Evolutionary conservation across 73 alveolate genomes (phyloP).

Genomic region (Urostyla sp.): DNA sequence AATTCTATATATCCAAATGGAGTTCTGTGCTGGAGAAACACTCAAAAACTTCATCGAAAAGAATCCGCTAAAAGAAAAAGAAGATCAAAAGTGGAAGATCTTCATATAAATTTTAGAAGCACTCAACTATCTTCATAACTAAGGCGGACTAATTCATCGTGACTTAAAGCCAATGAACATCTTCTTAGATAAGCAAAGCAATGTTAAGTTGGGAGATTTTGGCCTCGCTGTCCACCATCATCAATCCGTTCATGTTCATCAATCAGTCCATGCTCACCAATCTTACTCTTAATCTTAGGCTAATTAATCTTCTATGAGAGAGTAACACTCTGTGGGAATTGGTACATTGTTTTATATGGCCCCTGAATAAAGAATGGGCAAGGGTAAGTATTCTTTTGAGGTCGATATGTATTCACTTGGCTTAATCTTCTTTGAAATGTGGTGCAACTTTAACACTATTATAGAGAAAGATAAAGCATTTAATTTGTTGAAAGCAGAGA

Average conservation of each 20-base stretch:
- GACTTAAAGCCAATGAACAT: conserved; percentile 87
- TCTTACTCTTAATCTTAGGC: background rate
- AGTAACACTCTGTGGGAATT: conserved; percentile 64
- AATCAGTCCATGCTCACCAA: background rate
- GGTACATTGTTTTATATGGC: conserved; percentile 73
- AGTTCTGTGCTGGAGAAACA: conserved; percentile 81
- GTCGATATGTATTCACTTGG: conserved; percentile 85
- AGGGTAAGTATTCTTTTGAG: conserved; percentile 58
- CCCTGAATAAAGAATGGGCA: conserved; percentile 66
- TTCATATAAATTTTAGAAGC: conserved; percentile 82
- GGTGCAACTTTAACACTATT: conserved; percentile 43
- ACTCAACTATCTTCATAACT: conserved; percentile 78
- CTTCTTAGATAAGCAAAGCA: conserved; percentile 75
- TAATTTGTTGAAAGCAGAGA: background rate
- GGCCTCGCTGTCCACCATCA: conserved; percentile 73
- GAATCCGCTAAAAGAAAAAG: conserved; percentile 25
- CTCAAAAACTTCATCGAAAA: conserved; percentile 59
- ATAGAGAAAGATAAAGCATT: conserved; percentile 58
- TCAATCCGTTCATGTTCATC: background rate
- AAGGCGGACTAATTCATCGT: conserved; percentile 78
- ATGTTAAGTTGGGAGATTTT: conserved; percentile 88
- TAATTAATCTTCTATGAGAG: background rate
- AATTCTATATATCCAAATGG: conserved; percentile 80
- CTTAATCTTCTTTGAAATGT: conserved; percentile 79
- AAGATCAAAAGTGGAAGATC: conserved; percentile 75